These are phyloP conservation scores for Penicillium canescens DNA, from an alignment of 495 filamentous ascomycete genomes.

Conservation along the genomic window DNA sequence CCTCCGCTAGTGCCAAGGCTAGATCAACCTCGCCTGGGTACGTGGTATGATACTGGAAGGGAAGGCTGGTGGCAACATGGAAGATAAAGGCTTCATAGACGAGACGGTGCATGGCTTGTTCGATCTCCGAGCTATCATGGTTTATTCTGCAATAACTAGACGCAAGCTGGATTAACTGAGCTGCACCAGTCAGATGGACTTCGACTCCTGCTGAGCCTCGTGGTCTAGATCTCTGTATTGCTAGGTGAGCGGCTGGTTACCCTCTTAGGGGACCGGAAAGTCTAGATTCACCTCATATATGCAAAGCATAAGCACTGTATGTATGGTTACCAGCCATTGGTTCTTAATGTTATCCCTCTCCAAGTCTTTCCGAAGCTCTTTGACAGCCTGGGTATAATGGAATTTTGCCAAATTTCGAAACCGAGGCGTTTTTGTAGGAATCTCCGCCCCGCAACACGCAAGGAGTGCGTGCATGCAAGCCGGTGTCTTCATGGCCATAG, in stretches of 20 bases:
- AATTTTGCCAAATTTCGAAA: constrained; percentile 8
- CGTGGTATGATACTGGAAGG: constrained; percentile 12
- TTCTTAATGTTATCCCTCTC: background rate
- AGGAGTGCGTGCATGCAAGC: constrained; percentile 26
- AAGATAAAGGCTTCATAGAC: constrained; percentile 27
- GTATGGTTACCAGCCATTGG: constrained; percentile 11
- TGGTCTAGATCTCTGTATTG: constrained; percentile 17
- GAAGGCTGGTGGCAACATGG: constrained; percentile 25
- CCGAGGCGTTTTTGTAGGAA: constrained; percentile 8
- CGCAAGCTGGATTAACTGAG: constrained; percentile 16
- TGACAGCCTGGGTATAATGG: constrained; percentile 18
- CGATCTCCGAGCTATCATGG: background rate
- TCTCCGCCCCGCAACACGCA: constrained; percentile 23
- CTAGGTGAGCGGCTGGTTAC: background rate
- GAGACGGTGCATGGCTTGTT: constrained; percentile 13
- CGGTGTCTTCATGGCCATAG: constrained; percentile 9
- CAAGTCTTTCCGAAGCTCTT: constrained; percentile 8
- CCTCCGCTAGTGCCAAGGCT: constrained; percentile 17
- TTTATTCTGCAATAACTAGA: background rate
- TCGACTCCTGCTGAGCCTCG: constrained; percentile 11
- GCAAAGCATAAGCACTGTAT: constrained; percentile 21
- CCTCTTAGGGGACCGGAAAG: background rate
- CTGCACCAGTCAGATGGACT: constrained; percentile 21
- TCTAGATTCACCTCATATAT: constrained; percentile 20
- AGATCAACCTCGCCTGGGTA: constrained; percentile 8